phyloP scores from a whole-genome alignment of 495 filamentous ascomycete genomes.

The Penicillium paxilli region DNA sequence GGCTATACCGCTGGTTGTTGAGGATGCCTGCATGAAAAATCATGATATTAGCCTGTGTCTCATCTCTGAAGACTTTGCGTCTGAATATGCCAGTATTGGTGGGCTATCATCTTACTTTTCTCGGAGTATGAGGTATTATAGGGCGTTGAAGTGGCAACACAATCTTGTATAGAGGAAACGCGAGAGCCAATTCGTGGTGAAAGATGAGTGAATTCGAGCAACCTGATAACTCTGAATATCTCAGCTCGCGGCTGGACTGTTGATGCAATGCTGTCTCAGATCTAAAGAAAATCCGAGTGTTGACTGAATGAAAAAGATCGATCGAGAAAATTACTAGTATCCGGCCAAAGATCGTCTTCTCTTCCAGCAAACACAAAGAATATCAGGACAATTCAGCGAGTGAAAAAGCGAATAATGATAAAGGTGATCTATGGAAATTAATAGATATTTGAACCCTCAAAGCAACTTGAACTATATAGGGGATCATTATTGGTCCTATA shows the following conservation, averaged over 20 bases:
- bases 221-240: background rate
- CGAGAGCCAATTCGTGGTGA: background rate
- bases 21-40: constrained; percentile 32
- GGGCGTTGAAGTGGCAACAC: background rate
- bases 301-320: background rate
- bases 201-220: background rate
- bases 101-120: background rate
- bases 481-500: too few species aligned
- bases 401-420: background rate
- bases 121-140: background rate
- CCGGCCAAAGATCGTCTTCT: background rate
- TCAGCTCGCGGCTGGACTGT: constrained; percentile 10
- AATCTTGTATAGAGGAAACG: background rate
- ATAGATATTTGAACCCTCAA: too few species aligned
- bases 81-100: background rate
- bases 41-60: constrained; percentile 18
- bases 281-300: constrained; percentile 9
- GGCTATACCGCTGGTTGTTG: constrained; percentile 14
- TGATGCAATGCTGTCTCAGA: constrained; percentile 31
- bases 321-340: background rate
- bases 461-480: too few species aligned
- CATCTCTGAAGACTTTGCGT: constrained; percentile 31
- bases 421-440: background rate
- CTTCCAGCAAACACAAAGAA: background rate
- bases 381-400: too few species aligned